phyloP scores from a whole-genome alignment of 2,329 filamentous ascomycete genomes.

The Massarina eburnea region DNA sequence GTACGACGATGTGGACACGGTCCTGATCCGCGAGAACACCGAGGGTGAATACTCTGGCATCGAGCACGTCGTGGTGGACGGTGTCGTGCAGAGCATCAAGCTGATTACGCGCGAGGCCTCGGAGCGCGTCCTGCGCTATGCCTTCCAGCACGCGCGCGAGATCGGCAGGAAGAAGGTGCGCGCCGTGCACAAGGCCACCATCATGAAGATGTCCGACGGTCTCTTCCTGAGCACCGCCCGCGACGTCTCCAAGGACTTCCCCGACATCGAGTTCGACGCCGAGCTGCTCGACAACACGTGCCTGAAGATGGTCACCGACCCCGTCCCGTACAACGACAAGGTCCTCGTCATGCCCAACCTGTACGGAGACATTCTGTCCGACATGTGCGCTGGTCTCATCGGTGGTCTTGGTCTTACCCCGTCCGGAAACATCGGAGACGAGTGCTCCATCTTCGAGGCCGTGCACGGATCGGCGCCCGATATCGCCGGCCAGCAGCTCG shows the following conservation, averaged over 20 bases:
- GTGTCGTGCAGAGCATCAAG: conserved; percentile 99
- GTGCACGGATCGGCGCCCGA: conserved; percentile 97
- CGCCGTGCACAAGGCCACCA: conserved; percentile 98
- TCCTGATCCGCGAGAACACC: conserved; percentile 98
- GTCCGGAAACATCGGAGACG: conserved; percentile 97
- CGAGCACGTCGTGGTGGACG: conserved; percentile 96
- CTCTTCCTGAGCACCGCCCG: conserved; percentile 89
- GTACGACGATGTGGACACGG: conserved; percentile 95
- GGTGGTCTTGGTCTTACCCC: conserved; percentile 96
- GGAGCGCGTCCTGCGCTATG: conserved; percentile 93
- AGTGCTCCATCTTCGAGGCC: conserved; percentile 99
- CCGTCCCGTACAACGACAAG: conserved; percentile 97
- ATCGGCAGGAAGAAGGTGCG: conserved; percentile 96
- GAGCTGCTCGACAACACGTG: conserved; percentile 99
- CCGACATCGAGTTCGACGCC: conserved; percentile 91
- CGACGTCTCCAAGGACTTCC: conserved; percentile 92
- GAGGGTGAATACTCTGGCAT: conserved; percentile 99
- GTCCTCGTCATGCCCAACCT: conserved; percentile 97
- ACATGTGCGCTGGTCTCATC: conserved; percentile 98
- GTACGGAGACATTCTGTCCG: conserved; percentile 98
- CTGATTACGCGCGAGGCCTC: conserved; percentile 94
- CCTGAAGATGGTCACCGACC: conserved; percentile 98
- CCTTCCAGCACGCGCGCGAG: conserved; percentile 95
- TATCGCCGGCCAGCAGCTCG: conserved; percentile 92
- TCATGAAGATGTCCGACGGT: conserved; percentile 99